A percentile compares a stretch with the other conserved stretches of the same genome.
Evolutionary conservation across 768 basidiomycete species (phyloP).

Genomic region (Tulasnella calospora): DNA sequence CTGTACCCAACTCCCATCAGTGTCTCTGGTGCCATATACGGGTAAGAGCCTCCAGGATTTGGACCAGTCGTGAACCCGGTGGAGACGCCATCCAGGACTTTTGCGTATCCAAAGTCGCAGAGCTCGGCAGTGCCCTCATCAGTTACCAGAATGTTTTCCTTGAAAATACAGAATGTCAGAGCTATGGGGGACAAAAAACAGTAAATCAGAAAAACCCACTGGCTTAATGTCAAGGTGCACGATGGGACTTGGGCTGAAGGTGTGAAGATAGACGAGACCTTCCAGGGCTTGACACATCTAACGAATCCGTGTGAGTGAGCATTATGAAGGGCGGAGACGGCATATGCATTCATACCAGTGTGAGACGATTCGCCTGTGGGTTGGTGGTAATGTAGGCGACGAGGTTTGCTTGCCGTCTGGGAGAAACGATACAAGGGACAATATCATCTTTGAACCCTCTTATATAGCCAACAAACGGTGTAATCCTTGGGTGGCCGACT

Average conservation of each 20-base stretch:
- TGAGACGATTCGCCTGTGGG: background rate
- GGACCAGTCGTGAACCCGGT: conserved; percentile 1
- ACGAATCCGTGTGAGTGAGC: background rate
- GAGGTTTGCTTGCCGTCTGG: background rate
- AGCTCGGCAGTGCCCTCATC: conserved; percentile 2
- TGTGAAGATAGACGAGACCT: conserved; percentile 8
- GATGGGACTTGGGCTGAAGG: background rate
- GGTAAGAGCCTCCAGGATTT: background rate
- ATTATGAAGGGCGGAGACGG: background rate
- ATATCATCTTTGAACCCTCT: background rate
- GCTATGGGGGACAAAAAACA: background rate
- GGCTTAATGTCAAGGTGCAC: conserved; percentile 4
- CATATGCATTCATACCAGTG: background rate
- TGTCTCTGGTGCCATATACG: conserved; percentile 17
- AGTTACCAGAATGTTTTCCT: conserved; percentile 19
- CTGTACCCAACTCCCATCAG: background rate
- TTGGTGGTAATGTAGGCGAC: background rate
- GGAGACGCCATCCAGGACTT: conserved; percentile 14
- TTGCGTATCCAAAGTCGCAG: conserved; percentile 20
- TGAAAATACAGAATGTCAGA: background rate
- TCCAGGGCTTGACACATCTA: background rate
- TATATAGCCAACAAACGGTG: background rate
- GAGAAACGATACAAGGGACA: background rate
- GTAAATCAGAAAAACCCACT: background rate
- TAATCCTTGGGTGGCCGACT: conserved; percentile 2